phyloP scores from a whole-genome alignment of 192 early-diverging fungal species.

The Linnemannia elongata region DNA sequence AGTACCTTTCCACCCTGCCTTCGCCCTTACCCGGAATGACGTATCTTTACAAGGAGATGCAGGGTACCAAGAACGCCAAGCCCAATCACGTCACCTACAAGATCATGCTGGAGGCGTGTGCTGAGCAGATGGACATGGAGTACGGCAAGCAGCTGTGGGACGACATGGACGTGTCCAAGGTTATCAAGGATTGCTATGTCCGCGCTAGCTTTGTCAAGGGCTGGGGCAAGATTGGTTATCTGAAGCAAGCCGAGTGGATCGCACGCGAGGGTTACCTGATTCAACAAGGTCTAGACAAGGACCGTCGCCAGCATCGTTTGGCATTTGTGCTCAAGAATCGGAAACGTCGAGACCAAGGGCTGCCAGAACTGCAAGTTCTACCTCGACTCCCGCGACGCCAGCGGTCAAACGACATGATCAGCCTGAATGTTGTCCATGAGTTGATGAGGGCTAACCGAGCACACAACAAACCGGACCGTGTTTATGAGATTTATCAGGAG shows the following conservation, averaged over 20 bases:
- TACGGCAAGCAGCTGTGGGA: constrained; percentile 25
- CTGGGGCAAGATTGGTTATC: constrained; percentile 29
- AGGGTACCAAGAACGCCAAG: constrained; percentile 8
- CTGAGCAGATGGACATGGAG: constrained; percentile 55
- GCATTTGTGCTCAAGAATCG: constrained; percentile 12
- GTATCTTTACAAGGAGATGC: constrained; percentile 49
- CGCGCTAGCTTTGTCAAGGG: constrained; percentile 43
- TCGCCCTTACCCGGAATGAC: constrained; percentile 51
- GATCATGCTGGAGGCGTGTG: constrained; percentile 50
- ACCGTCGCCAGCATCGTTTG: not conserved
- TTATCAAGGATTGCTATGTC: constrained; percentile 24
- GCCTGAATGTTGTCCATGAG: constrained; percentile 35
- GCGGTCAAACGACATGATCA: constrained; percentile 23
- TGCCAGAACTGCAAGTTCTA: not conserved
- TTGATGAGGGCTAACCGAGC: constrained; percentile 33
- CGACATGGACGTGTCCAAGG: constrained; percentile 15
- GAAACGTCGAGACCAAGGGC: not conserved
- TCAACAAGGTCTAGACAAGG: constrained; percentile 16
- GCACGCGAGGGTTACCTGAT: constrained; percentile 1
- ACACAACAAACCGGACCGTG: constrained; percentile 25
- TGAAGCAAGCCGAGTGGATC: constrained; percentile 20
- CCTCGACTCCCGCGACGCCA: constrained; percentile 1
- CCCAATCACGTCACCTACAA: constrained; percentile 38
- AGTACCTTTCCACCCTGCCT: constrained; percentile 48
- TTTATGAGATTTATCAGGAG: constrained; percentile 27